Percentiles rank a stretch among this genome's conserved stretches.
These are phyloP conservation scores for Cladophialophora exuberans DNA, from an alignment of 2,329 filamentous ascomycete genomes.

Conservation along the genomic window DNA sequence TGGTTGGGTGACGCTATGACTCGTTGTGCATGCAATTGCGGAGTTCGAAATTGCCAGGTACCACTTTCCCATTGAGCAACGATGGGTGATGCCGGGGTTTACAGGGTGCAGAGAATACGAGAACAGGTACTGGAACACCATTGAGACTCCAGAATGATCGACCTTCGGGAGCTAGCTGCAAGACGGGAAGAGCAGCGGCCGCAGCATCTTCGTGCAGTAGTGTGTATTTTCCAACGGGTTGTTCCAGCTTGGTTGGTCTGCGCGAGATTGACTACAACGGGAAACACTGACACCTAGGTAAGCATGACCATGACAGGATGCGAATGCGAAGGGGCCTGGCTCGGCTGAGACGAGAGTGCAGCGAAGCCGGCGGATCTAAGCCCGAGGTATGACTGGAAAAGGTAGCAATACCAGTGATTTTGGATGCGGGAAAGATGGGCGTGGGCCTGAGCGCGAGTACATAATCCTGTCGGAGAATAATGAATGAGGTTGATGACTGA, in stretches of 20 bases:
- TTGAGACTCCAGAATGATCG: conserved; percentile 4
- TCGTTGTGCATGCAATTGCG: background rate
- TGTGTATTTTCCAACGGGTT: background rate
- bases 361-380: conserved; percentile 1
- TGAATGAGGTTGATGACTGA: background rate
- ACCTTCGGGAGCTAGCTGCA: conserved; percentile 9
- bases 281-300: conserved; percentile 7
- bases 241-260: background rate
- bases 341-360: background rate
- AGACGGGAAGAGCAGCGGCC: conserved; percentile 5
- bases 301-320: conserved; percentile 16
- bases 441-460: background rate
- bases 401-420: background rate
- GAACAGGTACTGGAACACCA: background rate
- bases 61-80: background rate
- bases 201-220: conserved; percentile 10
- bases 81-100: background rate
- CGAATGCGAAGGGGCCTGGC: background rate
- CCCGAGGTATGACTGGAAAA: background rate
- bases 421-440: background rate
- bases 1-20: background rate
- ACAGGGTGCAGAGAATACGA: background rate
- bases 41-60: background rate
- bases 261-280: background rate
- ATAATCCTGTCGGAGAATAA: background rate